phyloP scores from a whole-genome alignment of 2,329 filamentous ascomycete genomes.

The Talaromyces marneffei region DNA sequence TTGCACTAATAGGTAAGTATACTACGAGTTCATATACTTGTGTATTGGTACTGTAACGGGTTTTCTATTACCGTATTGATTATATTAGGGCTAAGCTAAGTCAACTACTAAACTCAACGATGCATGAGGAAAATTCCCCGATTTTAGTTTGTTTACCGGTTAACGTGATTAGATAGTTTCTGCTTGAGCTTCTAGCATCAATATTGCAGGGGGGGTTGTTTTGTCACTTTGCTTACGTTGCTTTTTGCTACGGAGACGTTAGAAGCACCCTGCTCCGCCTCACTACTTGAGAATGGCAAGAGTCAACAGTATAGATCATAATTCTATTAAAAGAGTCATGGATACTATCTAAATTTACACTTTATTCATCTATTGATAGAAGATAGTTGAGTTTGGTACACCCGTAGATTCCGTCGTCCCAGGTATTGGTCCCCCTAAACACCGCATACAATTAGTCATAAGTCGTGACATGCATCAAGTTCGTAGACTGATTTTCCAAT shows the following conservation, averaged over 20 bases:
- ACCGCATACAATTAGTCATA: constrained; percentile 1
- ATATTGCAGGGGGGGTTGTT: not conserved
- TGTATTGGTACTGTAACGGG: not conserved
- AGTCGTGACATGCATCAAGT: not conserved
- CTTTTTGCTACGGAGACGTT: not conserved
- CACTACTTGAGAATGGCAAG: no score
- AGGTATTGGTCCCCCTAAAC: not conserved
- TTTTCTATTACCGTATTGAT: not conserved
- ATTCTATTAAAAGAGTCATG: not conserved
- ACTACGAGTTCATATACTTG: not conserved
- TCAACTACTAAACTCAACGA: not conserved
- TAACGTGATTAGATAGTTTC: not conserved
- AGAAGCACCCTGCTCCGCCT: no score
- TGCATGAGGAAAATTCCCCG: not conserved
- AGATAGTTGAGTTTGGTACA: not conserved
- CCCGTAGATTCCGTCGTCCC: not conserved
- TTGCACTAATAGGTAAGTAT: not conserved
- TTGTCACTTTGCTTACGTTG: not conserved
- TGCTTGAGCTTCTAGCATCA: no score
- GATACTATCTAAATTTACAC: not conserved
- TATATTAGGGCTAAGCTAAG: not conserved
- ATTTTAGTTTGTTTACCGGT: not conserved
- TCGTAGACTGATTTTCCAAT: not conserved
- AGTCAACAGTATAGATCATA: not conserved
- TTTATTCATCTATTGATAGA: not conserved